phyloP scores from a whole-genome alignment of 2,329 filamentous ascomycete genomes.

The Diaporthe sp. region DNA sequence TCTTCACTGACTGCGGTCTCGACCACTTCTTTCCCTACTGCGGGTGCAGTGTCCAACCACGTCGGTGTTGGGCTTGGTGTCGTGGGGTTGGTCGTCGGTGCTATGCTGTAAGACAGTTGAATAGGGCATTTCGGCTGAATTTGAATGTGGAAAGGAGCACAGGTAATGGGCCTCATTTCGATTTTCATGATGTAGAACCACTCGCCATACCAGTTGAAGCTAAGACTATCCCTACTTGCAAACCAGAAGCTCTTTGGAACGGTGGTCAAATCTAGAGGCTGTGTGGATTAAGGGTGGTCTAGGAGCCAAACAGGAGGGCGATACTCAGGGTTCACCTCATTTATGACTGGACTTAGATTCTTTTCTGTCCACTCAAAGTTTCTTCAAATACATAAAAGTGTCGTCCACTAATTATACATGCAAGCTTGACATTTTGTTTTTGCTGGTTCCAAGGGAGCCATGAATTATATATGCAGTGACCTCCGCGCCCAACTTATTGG shows the following conservation, averaged over 20 bases:
- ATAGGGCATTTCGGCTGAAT: neutral
- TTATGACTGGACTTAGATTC: neutral
- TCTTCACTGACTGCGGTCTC: neutral
- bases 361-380: too few relatives aligned
- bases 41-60: constrained; percentile 48
- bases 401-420: neutral
- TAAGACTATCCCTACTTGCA: neutral
- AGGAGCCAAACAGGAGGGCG: neutral
- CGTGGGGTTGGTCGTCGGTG: constrained; percentile 56
- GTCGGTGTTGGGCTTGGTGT: constrained; percentile 53
- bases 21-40: constrained; percentile 36
- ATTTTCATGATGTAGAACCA: neutral
- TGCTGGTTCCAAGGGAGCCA: neutral
- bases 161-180: neutral
- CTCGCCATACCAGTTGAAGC: neutral
- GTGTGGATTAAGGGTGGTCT: neutral
- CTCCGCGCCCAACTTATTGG: too few relatives aligned
- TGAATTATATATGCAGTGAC: neutral
- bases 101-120: constrained; percentile 54
- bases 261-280: too few relatives aligned
- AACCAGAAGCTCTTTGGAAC: neutral
- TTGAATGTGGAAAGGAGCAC: neutral
- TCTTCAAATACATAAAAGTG: neutral
- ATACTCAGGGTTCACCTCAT: neutral
- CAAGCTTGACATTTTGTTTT: neutral